Evolutionary conservation across 768 basidiomycete genomes (phyloP), one percentile per base, ranked within the genome.

Genomic region (Auricularia sp.): DNA sequence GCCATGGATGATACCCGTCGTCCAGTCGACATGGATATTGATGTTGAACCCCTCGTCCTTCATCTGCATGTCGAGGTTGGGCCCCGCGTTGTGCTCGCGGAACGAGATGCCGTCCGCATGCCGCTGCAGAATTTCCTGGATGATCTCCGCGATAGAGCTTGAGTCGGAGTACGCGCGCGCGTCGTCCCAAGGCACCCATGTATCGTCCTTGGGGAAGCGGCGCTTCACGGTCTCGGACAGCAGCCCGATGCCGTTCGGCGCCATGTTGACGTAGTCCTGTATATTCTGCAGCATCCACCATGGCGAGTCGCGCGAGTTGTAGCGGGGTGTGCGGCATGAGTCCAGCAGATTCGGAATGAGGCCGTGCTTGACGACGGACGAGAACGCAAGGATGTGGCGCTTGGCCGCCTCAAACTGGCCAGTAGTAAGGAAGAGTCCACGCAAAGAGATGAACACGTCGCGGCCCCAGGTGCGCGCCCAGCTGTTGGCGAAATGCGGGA

Each of bases 281-380:
- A 99, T 97, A 72, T 90, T 97, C 74, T 99, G 96, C 65, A 98
- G 74, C 91, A 98, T 96, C 93, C 94, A 98, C 96, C 95, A 98
- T 3, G 97, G 96, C 6, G 93, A 94, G 73, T 99, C 97, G 63
- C 97, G 88, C 3, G 93, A 98, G 75, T 98, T 98, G 75, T 94
- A 95, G 87, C 94, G 81, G 18, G 95, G 95, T 66, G 78, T 89
- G 61, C 87, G 84, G 33, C 89, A 80, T 13, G 94, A 97, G 75
- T 98, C 96, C 65, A 99, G 79, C 45, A 99, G 76, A 74, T 99
- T 99, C 0, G 97, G 97, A 69, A 98, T 95, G 69, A 98, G 80
- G 0, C 97, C 96, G 71, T 98, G 95, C 74, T 96, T 98, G 68
- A 97, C 74, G 3, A 73, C 29, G 24, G 56, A 59, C 56, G 24